Conservation (phyloP, 805 yeast genomes). For the Lachancea sp. region DNA sequence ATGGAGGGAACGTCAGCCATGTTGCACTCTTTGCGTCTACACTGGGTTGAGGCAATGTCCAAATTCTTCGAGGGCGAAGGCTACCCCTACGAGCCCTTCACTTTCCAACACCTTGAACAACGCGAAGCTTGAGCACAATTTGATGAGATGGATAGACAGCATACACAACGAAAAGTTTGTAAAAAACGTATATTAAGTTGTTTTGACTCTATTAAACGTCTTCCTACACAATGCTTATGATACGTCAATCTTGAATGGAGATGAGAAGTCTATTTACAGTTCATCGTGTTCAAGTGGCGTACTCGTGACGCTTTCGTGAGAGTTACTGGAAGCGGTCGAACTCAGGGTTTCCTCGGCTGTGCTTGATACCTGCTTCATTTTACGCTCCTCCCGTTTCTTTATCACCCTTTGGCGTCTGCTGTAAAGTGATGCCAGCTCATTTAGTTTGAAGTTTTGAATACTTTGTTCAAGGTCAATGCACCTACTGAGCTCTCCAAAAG, state of each 20-base stretch:
- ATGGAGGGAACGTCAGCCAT: constrained; percentile 99
- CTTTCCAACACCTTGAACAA: constrained; percentile 38
- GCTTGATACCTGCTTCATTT: constrained; percentile 12
- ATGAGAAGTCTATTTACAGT: constrained; percentile 11
- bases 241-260: background rate
- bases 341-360: background rate
- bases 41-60: constrained; percentile 99
- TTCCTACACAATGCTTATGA: background rate
- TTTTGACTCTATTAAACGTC: background rate
- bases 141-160: constrained; percentile 1
- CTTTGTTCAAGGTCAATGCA: constrained; percentile 16
- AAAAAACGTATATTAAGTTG: constrained; percentile 1
- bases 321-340: background rate
- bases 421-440: constrained; percentile 25
- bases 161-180: constrained; percentile 2
- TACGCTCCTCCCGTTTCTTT: constrained; percentile 25
- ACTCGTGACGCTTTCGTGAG: background rate
- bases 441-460: constrained; percentile 28
- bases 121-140: background rate
- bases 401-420: constrained; percentile 22
- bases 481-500: constrained; percentile 14
- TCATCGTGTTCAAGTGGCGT: constrained; percentile 17
- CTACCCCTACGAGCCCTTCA: constrained; percentile 80
- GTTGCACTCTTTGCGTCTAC: constrained; percentile 96
- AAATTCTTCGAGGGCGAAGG: constrained; percentile 98